phyloP scores from a whole-genome alignment of 805 yeast species.

The Nakazawaea ernobii region DNA sequence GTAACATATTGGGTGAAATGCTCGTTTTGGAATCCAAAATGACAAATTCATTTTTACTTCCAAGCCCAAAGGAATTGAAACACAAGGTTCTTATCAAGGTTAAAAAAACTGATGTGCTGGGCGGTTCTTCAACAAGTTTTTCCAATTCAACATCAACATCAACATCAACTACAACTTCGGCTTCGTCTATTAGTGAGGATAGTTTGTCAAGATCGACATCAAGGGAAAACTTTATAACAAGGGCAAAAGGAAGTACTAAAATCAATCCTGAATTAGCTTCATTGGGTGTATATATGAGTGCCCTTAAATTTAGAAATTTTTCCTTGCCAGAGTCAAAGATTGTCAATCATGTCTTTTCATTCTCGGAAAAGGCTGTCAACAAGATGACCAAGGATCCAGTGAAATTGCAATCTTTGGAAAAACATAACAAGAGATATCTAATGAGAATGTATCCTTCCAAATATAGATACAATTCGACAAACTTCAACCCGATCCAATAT shows the following conservation, averaged over 20 bases:
- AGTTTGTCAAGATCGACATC: conserved; percentile 3
- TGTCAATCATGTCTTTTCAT: conserved; percentile 76
- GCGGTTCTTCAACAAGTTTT: conserved; percentile 3
- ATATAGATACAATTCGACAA: conserved; percentile 68
- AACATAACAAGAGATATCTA: conserved; percentile 70
- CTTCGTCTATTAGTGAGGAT: conserved; percentile 27
- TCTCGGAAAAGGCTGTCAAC: conserved; percentile 67
- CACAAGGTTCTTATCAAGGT: conserved; percentile 74
- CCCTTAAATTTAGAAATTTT: conserved; percentile 73
- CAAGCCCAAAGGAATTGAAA: conserved; percentile 69
- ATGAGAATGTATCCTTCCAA: conserved; percentile 88
- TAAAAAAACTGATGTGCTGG: conserved; percentile 43
- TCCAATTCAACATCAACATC: conserved; percentile 9
- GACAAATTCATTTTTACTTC: conserved; percentile 32
- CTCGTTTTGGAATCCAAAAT: conserved; percentile 39
- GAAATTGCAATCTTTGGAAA: conserved; percentile 50
- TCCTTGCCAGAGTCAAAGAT: conserved; percentile 83
- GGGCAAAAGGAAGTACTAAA: conserved; percentile 13
- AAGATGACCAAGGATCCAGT: conserved; percentile 58
- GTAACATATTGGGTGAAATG: conserved; percentile 52
- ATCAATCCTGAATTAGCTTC: conserved; percentile 42
- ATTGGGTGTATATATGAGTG: conserved; percentile 69
- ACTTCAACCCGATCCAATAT: conserved; percentile 70
- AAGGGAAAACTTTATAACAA: background rate
- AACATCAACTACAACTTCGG: conserved; percentile 25